Conservation (phyloP, 2,329 filamentous ascomycete species). For the Didymella pomorum region DNA sequence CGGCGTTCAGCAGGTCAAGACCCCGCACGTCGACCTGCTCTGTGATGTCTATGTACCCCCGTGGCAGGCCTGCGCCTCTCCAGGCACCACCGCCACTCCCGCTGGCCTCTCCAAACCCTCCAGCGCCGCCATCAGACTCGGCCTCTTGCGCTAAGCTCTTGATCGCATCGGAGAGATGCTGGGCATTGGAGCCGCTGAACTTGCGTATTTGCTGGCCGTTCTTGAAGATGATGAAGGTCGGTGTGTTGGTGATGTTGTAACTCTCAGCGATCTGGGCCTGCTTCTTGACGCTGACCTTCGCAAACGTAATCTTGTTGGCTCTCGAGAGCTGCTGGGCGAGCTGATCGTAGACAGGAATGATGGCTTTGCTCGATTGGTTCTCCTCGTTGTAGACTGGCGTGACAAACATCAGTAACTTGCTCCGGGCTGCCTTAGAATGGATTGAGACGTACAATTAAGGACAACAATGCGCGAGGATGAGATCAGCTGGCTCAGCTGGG, state of each 20-base stretch:
- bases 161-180: conserved; percentile 74
- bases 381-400: conserved; percentile 82
- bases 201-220: conserved; percentile 72
- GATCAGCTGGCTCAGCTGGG: conserved; percentile 65
- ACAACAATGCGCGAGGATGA: conserved; percentile 80
- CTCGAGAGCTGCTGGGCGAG: conserved; percentile 75
- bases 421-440: conserved; percentile 23
- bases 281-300: conserved; percentile 83
- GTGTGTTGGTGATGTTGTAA: conserved; percentile 79
- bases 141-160: conserved; percentile 74
- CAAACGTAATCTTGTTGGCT: conserved; percentile 78
- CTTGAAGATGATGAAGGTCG: conserved; percentile 87
- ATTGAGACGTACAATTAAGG: conserved; percentile 76
- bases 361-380: conserved; percentile 83
- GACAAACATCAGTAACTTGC: conserved; percentile 33
- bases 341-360: conserved; percentile 83
- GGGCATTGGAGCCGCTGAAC: conserved; percentile 76
- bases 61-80: conserved; percentile 77
- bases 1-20: conserved; percentile 86
- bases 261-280: conserved; percentile 76
- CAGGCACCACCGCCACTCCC: conserved; percentile 64
- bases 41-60: conserved; percentile 84
- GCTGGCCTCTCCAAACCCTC: conserved; percentile 53
- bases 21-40: conserved; percentile 80
- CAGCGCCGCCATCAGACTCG: conserved; percentile 55